phyloP scores from a whole-genome alignment of 106 monocot genomes.

The Xerophyta viscosa region DNA sequence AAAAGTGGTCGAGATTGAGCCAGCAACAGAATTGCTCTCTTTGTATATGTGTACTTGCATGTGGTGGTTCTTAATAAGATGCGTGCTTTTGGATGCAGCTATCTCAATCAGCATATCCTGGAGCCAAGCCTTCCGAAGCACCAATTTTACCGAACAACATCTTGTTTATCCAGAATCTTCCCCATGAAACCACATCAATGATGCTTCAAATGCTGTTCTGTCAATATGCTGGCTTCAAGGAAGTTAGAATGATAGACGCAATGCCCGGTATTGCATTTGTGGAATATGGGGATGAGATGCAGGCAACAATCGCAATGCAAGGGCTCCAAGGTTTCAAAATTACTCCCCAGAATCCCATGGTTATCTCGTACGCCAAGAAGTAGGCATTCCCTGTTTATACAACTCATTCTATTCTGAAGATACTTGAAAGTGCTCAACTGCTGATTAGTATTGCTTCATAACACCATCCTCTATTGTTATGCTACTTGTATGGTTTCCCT shows the following conservation, averaged over 20 bases:
- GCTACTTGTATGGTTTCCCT: too few species aligned
- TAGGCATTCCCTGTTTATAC: slow-evolving; percentile 13
- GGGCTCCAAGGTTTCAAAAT: slow-evolving; percentile 80
- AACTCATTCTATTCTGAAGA: too few species aligned
- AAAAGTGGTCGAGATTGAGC: too few species aligned
- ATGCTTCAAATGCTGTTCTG: slow-evolving; percentile 96
- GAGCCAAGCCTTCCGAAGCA: slow-evolving; percentile 49
- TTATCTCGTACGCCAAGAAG: slow-evolving; percentile 90
- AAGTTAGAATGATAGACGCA: slow-evolving; percentile 86
- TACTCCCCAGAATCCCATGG: slow-evolving; percentile 71
- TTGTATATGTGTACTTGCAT: background rate
- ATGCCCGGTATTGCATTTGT: slow-evolving; percentile 96
- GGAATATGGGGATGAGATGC: slow-evolving; percentile 88
- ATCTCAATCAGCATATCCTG: slow-evolving; percentile 61
- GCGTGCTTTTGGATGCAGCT: slow-evolving; percentile 24
- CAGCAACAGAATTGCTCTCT: too few species aligned
- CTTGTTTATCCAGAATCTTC: slow-evolving; percentile 84
- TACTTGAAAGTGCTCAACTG: background rate
- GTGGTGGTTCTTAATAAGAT: background rate
- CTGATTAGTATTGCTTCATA: background rate
- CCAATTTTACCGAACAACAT: slow-evolving; percentile 84
- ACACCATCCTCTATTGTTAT: too few species aligned
- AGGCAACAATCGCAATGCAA: slow-evolving; percentile 69
- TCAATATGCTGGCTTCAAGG: slow-evolving; percentile 91
- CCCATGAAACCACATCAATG: slow-evolving; percentile 79